Conservation (phyloP, 129 eudicot genomes). For the Helichrysum umbraculigerum region DNA sequence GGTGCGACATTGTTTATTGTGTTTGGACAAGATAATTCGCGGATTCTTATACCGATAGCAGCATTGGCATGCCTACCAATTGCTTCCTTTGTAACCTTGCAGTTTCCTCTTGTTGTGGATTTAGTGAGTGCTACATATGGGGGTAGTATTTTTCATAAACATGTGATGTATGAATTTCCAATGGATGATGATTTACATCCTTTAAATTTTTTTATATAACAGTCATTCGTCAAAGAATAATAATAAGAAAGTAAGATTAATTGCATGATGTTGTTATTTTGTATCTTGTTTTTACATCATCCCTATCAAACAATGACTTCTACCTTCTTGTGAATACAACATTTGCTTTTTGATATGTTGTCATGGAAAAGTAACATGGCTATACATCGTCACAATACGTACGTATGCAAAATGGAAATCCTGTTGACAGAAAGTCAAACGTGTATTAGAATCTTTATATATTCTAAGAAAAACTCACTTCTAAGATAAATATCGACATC, state of each 20-base stretch:
- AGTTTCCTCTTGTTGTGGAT: not conserved
- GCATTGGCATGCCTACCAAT: not conserved
- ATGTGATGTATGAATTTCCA: no score
- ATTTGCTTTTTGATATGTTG: no score
- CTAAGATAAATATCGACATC: no score
- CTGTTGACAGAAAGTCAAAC: no score
- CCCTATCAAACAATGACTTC: not conserved
- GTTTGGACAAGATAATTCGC: not conserved
- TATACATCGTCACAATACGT: no score
- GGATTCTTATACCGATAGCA: not conserved
- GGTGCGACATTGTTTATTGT: constrained; percentile 20
- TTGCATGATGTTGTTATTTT: not conserved
- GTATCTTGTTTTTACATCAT: not conserved
- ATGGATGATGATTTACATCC: no score
- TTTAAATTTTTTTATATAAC: no score
- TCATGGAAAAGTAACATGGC: no score
- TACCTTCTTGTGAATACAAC: no score
- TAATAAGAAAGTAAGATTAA: not conserved
- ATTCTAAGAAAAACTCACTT: no score
- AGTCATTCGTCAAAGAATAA: not conserved
- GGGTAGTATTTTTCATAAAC: not conserved
- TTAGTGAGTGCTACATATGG: constrained; percentile 11
- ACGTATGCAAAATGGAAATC: no score
- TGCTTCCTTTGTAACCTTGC: constrained; percentile 3
- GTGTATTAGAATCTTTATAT: no score